A percentile compares a stretch with the other conserved stretches of the same genome.
Evolutionary conservation across 176 grass and related monocot genomes (phyloP).

Genomic region (Elaeis guineensis): DNA sequence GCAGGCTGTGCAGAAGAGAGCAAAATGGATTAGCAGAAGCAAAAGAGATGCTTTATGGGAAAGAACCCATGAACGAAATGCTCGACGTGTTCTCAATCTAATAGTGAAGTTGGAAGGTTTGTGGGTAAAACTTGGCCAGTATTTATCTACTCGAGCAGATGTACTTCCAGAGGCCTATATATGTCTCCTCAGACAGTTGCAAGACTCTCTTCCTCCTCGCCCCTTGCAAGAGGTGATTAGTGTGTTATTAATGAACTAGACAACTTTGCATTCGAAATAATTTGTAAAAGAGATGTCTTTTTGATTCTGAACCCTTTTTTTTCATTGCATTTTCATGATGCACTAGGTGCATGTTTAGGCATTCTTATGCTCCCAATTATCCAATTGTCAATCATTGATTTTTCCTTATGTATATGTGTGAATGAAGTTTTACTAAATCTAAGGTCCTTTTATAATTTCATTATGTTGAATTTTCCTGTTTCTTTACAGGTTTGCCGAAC

Average conservation of each 20-base stretch:
- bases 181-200: slow-evolving; percentile 67
- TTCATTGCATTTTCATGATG: too few relatives aligned
- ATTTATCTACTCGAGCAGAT: slow-evolving; percentile 95
- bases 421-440: too few relatives aligned
- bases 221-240: slow-evolving; percentile 65
- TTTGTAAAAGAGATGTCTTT: too few relatives aligned
- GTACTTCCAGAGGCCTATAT: slow-evolving; percentile 94
- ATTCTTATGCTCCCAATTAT: too few relatives aligned
- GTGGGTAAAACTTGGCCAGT: slow-evolving; percentile 95
- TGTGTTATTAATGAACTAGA: not conserved
- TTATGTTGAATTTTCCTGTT: not conserved
- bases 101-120: slow-evolving; percentile 93
- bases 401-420: too few relatives aligned
- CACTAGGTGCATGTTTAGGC: too few relatives aligned
- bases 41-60: slow-evolving; percentile 61
- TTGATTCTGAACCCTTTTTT: too few relatives aligned
- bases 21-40: slow-evolving; percentile 50
- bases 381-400: too few relatives aligned
- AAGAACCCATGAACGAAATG: slow-evolving; percentile 78
- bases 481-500: slow-evolving; percentile 64
- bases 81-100: slow-evolving; percentile 72
- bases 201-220: slow-evolving; percentile 85
- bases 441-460: too few relatives aligned
- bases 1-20: slow-evolving; percentile 81
- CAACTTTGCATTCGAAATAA: too few relatives aligned